Percentiles rank a stretch among this genome's conserved stretches.
Evolutionary conservation across 495 filamentous ascomycete species (phyloP).

Genomic region (Symbiotaphrina buchneri): DNA sequence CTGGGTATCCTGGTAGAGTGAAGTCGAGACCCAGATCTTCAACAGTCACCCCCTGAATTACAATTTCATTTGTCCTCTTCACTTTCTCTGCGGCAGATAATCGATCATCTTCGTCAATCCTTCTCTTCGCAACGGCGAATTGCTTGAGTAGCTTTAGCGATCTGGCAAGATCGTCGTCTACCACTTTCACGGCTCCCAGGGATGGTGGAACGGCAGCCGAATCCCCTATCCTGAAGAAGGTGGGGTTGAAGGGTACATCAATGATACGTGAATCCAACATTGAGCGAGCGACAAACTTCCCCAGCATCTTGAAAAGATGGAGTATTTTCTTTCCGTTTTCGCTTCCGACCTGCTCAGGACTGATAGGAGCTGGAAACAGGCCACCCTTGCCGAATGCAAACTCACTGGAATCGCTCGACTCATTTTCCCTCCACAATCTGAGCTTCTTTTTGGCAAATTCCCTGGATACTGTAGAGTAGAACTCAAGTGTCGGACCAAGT

Average conservation of each 20-base stretch:
- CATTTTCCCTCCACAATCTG: constrained; percentile 87
- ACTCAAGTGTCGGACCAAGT: constrained; percentile 88
- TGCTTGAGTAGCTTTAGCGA: constrained; percentile 77
- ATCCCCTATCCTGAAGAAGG: constrained; percentile 88
- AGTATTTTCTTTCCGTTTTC: constrained; percentile 67
- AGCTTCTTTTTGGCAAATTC: constrained; percentile 95
- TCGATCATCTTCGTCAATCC: constrained; percentile 43
- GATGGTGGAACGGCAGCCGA: constrained; percentile 56
- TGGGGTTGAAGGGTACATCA: constrained; percentile 92
- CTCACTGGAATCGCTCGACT: constrained; percentile 50
- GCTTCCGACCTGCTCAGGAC: constrained; percentile 44
- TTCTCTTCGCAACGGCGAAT: constrained; percentile 63
- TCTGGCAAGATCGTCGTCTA: constrained; percentile 67
- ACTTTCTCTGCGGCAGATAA: constrained; percentile 47
- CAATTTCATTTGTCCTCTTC: constrained; percentile 38
- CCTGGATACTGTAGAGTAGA: constrained; percentile 94
- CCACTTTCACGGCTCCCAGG: constrained; percentile 74
- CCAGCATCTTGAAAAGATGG: constrained; percentile 77
- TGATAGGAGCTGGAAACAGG: constrained; percentile 85
- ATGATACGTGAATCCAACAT: constrained; percentile 98
- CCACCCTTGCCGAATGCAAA: constrained; percentile 74
- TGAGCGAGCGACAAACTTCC: constrained; percentile 91
- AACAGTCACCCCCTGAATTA: constrained; percentile 47
- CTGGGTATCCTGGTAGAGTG: constrained; percentile 77
- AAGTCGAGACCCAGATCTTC: constrained; percentile 88